Evolutionary conservation across 345 rosid genomes (phyloP), one percentile per base, ranked within the genome.

Genomic region (Trapa incisa): DNA sequence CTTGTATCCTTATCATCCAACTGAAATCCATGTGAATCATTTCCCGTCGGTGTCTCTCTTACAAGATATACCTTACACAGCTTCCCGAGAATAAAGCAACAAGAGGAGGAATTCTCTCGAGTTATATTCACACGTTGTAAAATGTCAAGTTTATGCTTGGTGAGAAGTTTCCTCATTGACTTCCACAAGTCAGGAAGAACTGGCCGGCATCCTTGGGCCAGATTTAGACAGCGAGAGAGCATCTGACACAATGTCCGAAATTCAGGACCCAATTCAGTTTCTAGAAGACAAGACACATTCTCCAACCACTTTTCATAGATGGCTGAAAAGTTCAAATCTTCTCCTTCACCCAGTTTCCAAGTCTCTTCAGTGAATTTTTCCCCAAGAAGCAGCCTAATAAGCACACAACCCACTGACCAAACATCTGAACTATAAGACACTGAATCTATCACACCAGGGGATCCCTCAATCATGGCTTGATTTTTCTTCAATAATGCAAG

Each of bases 381-480:
- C 39, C 95, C 95, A 67, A 80, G 47, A 72, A 84, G 80, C 73
- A 87, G 74, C 73, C 78, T 66, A 72, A 87, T 74, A 69, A 90
- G 75, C 78, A 83, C 67, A 75, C 83, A 86, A 69, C 84, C 85
- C 71, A 90, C 70, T 67, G 87, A 64, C 98, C 94, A 93, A 64
- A 86, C 87, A 80, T 93, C 96, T 15, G 92, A 81, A 60, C 76
- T 67, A 76, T 50, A 73, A 9, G 77, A 78, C 66, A 77, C 73
- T 2, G 77, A 14, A 80, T 68, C 61, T 37, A 37, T 60, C 37
- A 64, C 75, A 77, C 72, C 64, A 60, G 38, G 61, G 14, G 70
- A 45, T 67, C 42, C 37, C 66, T 76, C 81, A 37, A 64, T 45
- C 45, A 10, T 65, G 43, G 75, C 22, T 9, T 79, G 84, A 9